A percentile compares a stretch with the other conserved stretches of the same genome.
These are phyloP conservation scores for Ustilago trichophora DNA, from an alignment of 1,284 basidiomycete genomes.

Conservation along the genomic window DNA sequence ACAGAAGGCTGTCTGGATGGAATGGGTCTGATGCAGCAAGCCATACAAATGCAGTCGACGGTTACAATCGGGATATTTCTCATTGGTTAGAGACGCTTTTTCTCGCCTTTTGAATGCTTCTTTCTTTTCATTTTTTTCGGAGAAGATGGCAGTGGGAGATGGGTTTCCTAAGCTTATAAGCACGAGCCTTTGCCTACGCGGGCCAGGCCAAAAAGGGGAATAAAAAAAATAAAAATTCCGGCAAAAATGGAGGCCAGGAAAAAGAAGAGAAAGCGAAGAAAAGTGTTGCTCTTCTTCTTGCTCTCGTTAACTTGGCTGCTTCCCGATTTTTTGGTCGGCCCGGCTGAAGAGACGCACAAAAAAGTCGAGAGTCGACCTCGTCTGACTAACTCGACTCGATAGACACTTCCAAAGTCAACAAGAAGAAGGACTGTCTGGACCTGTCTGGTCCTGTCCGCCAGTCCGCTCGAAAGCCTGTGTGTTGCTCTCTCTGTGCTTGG, in stretches of 20 bases:
- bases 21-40: too few species aligned
- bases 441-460: too few species aligned
- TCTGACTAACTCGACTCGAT: background rate
- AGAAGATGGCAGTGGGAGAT: background rate
- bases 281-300: slow-evolving; percentile 8
- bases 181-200: background rate
- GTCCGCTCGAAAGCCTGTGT: too few species aligned
- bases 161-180: background rate
- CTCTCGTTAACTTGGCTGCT: too few species aligned
- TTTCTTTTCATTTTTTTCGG: background rate
- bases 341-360: background rate
- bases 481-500: too few species aligned
- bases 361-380: background rate
- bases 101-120: too few species aligned
- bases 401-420: too few species aligned
- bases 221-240: slow-evolving; percentile 1
- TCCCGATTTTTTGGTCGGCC: background rate
- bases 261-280: background rate
- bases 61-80: too few species aligned
- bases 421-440: too few species aligned
- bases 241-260: background rate
- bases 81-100: too few species aligned
- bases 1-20: too few species aligned
- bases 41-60: too few species aligned
- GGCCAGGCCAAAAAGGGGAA: background rate